These are phyloP conservation scores for Naganishia antarctica DNA, from an alignment of 768 basidiomycete genomes.

Conservation along the genomic window DNA sequence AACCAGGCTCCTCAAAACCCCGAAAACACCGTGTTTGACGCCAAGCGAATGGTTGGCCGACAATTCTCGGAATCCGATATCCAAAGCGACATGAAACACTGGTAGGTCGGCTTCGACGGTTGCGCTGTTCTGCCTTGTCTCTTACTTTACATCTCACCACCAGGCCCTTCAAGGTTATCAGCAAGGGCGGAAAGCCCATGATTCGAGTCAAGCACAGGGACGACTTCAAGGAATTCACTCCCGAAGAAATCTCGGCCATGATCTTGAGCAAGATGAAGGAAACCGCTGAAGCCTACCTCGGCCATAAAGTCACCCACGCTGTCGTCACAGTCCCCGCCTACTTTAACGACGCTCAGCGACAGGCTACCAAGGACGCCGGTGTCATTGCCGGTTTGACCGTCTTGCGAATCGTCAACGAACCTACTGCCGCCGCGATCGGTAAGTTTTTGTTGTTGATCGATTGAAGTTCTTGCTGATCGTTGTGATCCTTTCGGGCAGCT, in stretches of 20 bases:
- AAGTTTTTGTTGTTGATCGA: constrained; percentile 11
- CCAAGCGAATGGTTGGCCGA: constrained; percentile 91
- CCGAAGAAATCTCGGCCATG: constrained; percentile 67
- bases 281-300: constrained; percentile 65
- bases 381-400: constrained; percentile 89
- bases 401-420: constrained; percentile 98
- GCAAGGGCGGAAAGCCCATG: constrained; percentile 49
- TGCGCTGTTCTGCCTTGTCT: background rate
- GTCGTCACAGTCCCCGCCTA: constrained; percentile 76
- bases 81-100: constrained; percentile 55
- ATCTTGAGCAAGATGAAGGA: constrained; percentile 66
- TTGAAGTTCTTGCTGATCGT: background rate
- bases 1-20: constrained; percentile 92
- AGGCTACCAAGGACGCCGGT: constrained; percentile 97
- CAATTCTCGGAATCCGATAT: constrained; percentile 63
- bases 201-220: constrained; percentile 59
- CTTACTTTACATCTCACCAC: constrained; percentile 26
- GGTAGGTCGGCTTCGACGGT: constrained; percentile 25
- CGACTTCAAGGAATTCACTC: constrained; percentile 56
- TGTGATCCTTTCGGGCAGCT: constrained; percentile 46
- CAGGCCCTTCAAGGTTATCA: constrained; percentile 52
- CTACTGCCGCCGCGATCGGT: constrained; percentile 92
- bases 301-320: constrained; percentile 62
- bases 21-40: constrained; percentile 89
- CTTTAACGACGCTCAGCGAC: constrained; percentile 98